Evolutionary conservation across 75 land plant species (phyloP), one percentile per base, ranked within the genome.

Genomic region (Pseudotsuga menziesii): DNA sequence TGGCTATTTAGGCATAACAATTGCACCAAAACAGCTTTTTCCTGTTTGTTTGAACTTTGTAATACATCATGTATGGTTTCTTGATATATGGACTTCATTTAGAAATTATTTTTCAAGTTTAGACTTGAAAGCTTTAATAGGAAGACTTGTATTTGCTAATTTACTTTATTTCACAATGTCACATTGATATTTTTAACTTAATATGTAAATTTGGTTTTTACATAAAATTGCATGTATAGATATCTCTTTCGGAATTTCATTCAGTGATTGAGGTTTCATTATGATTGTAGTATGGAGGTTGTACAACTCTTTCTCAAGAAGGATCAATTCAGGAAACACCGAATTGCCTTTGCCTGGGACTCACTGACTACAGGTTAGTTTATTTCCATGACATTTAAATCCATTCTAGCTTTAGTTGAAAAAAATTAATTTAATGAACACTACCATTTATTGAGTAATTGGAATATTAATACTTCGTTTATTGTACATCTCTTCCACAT

Each of bases 291-390:
- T 94, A 91, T 85, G 97, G 88, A 57, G 97, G 92, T 41, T 76
- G 82, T 67, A 14, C 26, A 13, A 13, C 74, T 27, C 60, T 58
- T 39, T 22, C 75, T 41, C 75, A 22, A 60, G 83, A 77, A 79
- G 84, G 76, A 58, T 74, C 75, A n/a, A 59, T 57, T 35, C 48
- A 75, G 61, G 76, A 57, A 14, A 62, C 78, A 36, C 60, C 70
- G 69, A 85, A 85, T 0, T 88, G 89, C 80, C 94, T 94, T 80
- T 85, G 82, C 73, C 88, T 94, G 74, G 97, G 97, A 44, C 82
- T 94, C 56, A 94, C 97, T 52, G 97, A 94, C 78, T 94, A 94
- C 85, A 91, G 89, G 97, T 91, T 27, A n/a, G 63, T 80, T 36
- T 78, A 75, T 77, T 0, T 52, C 58, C 13, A 35, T 20, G 25